These are phyloP conservation scores for Mycena crocata DNA, from an alignment of 768 basidiomycete genomes.

Conservation along the genomic window DNA sequence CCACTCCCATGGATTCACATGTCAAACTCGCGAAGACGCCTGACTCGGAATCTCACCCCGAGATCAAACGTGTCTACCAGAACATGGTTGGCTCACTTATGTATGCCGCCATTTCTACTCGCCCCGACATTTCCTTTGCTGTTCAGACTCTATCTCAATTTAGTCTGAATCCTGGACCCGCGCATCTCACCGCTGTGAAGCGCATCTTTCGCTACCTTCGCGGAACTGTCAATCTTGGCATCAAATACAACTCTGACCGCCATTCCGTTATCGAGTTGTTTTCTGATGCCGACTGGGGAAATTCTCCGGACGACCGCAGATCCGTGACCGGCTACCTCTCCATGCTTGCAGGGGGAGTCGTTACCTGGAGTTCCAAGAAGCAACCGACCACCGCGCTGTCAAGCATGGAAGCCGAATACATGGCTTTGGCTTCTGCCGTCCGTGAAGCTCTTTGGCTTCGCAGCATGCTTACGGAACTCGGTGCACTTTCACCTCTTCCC, in stretches of 20 bases:
- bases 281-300: neutral
- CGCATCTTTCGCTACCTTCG: neutral
- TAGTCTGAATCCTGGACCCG: neutral
- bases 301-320: neutral
- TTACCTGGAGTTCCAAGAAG: neutral
- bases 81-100: no score
- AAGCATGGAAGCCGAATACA: neutral
- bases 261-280: neutral
- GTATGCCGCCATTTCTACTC: neutral
- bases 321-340: neutral
- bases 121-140: neutral
- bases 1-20: no score
- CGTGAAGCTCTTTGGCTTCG: neutral
- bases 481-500: neutral
- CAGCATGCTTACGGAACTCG: neutral
- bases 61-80: neutral
- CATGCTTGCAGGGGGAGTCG: neutral
- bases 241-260: neutral
- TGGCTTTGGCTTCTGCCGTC: neutral
- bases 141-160: neutral
- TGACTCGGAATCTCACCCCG: no score
- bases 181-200: neutral
- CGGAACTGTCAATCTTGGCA: neutral
- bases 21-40: no score
- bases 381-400: neutral